These are phyloP conservation scores for Ricinus communis DNA, from an alignment of 345 rosid species.

Conservation along the genomic window DNA sequence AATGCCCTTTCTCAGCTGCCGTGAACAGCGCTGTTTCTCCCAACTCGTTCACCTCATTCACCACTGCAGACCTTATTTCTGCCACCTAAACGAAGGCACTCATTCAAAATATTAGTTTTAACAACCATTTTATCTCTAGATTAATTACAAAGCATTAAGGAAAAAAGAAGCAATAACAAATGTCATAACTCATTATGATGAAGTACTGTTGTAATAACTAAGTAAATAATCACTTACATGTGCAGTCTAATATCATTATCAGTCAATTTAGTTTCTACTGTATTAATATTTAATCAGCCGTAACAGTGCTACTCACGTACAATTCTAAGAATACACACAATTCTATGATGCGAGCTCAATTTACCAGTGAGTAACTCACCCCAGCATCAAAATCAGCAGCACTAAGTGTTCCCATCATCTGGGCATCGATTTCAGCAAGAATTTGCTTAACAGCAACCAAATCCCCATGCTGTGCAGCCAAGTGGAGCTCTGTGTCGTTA, in stretches of 20 bases:
- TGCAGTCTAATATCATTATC: too few relatives aligned
- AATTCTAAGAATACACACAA: too few relatives aligned
- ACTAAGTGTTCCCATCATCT: conserved; percentile 55
- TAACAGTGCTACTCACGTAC: too few relatives aligned
- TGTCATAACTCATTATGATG: too few relatives aligned
- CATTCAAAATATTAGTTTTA: neutral
- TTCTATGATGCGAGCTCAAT: neutral
- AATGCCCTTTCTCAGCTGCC: conserved; percentile 84
- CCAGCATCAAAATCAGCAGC: conserved; percentile 81
- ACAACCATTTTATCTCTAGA: neutral
- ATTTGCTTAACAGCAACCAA: conserved; percentile 58
- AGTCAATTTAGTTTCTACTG: too few relatives aligned
- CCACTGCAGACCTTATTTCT: conserved; percentile 67
- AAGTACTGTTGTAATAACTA: too few relatives aligned
- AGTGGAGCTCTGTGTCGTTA: conserved; percentile 92
- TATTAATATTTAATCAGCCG: too few relatives aligned
- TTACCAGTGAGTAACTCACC: conserved; percentile 25
- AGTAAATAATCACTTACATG: too few relatives aligned
- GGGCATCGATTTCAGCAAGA: conserved; percentile 70
- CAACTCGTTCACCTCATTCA: conserved; percentile 85
- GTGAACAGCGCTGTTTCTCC: conserved; percentile 89
- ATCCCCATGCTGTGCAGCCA: conserved; percentile 87
- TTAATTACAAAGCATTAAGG: too few relatives aligned
- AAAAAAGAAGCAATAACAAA: too few relatives aligned
- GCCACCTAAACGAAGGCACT: conserved; percentile 38